Base-by-base conservation (phyloP, 192 early-diverging fungal genomes). In the Rhizoclosmatium globosum region DNA sequence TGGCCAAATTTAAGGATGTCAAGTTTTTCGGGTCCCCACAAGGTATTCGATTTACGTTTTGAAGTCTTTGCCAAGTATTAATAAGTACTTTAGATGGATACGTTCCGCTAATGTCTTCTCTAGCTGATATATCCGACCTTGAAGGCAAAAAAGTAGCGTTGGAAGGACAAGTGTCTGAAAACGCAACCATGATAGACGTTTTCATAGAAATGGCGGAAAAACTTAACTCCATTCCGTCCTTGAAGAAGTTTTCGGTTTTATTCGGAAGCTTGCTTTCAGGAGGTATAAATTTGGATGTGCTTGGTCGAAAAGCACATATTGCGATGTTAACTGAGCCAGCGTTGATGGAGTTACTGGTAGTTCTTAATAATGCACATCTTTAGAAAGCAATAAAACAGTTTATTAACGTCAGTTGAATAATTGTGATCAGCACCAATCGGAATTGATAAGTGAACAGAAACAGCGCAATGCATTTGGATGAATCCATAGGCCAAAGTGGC, bases 251-350 rank as follows among this genome's bases (percentile, higher is more conserved):
- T 62, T 43, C 56, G 15, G 72, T 74, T 74, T 31, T 39, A 23
- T 74, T 74, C 44, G 72, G 72, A 4, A 38, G 21, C 7, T 41
- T 38, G 59, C 9, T 38, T 17, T 17, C 42, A n/a, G 19, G 17
- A 2, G 15, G 44, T 3, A n/a, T 56, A 13, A 71, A 46, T 56
- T 19, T 19, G 6, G 74, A 70, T 31, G 59, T 76, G 23, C 31
- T 81, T 38, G 80, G 80, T 58, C 48, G 80, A 64, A 62, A 57
- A 47, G 80, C 80, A 41, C 80, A 81, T 45, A 77, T 81, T 61
- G 75, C 74, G 42, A 58, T 81, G 42, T 31, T 81, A n/a, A 73
- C 67, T 47, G 74, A 81, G 45, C 15, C 11, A 43, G 43, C 64
- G 47, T 68, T 76, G 7, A 44, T 81, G 57, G 46, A 76, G 9